Base-by-base conservation (phyloP, 176 grass and related monocot species). In the Oryza glumipatula region DNA sequence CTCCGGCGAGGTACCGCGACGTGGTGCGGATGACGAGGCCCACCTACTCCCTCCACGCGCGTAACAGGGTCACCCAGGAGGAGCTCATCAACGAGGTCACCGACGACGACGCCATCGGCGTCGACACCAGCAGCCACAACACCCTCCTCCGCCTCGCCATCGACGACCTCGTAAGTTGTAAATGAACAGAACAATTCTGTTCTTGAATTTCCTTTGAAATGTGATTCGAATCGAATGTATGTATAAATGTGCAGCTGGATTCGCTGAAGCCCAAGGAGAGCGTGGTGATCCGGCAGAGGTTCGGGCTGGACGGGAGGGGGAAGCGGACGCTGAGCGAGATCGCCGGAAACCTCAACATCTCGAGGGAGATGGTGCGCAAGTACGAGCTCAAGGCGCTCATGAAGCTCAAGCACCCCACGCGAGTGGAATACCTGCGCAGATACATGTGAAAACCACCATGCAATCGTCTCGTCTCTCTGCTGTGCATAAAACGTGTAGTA, bases 261-360 rank as follows among this genome's bases (percentile, higher is more conserved):
- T 98, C 96, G 8, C 93, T 98, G 24, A 98, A 90, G 80, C 96
- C 96, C 13, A 98, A 98, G 85, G 96, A 98, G 85, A 98, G 80
- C 73, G 48, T 98, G 78, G 96, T 98, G 51, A 95, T 98, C 74
- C 48, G 96, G 74, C 96, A 98, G 74, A 89, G 93, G 38, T 98
- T 88, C 60, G 95, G 95, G 9, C 86, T 98, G 19, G 95, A 98
- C 45, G 93, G 95, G 28, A 93, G 89, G 13, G 95, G 95, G 9
- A 78, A 86, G 48, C 80, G 95, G n/a, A 91, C 91, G 0, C 76
- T 98, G 30, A 82, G 89, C 68, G 95, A 98, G 91, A 86, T 98
- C 58, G 93, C 89, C 7, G 89, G 93, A 3, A 98, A 98, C 64
- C 91, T 98, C 21, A 93, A 51, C 61, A 98, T 98, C 77, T 95